These are phyloP conservation scores for Luvunga scandens DNA, from an alignment of 345 rosid genomes.

Conservation along the genomic window DNA sequence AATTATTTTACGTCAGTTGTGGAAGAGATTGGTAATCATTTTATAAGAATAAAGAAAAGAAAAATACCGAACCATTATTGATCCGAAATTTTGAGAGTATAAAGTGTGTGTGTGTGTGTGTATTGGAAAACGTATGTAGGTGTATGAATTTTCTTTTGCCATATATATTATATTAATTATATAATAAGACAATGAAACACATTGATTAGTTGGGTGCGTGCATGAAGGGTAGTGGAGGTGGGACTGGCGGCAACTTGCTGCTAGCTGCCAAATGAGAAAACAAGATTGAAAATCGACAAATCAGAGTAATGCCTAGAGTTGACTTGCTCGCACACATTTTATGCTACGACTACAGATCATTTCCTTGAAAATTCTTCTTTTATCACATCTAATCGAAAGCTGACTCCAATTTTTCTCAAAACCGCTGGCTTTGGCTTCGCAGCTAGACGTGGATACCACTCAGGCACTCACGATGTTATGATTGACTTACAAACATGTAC, in stretches of 20 bases:
- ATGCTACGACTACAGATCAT: no score
- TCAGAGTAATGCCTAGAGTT: conserved; percentile 3
- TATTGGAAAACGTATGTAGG: no score
- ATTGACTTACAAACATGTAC: no score
- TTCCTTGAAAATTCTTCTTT: no score
- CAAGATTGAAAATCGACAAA: neutral
- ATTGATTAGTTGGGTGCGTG: neutral
- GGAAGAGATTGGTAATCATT: no score
- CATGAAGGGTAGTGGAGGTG: neutral
- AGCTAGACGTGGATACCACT: neutral
- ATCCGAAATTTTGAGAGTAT: no score
- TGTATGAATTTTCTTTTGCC: no score
- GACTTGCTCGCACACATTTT: neutral
- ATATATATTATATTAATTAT: no score
- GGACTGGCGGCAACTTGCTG: neutral
- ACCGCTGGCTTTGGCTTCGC: neutral
- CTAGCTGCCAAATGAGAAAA: neutral
- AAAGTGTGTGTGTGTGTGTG: no score
- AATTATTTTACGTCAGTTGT: no score
- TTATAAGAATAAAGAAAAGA: no score
- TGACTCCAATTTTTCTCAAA: neutral
- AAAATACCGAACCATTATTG: no score
- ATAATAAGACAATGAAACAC: neutral
- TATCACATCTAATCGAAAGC: neutral
- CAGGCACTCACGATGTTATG: neutral